These are phyloP conservation scores for Cutaneotrichosporon cyanovorans DNA, from an alignment of 1,284 basidiomycete species.

Conservation along the genomic window DNA sequence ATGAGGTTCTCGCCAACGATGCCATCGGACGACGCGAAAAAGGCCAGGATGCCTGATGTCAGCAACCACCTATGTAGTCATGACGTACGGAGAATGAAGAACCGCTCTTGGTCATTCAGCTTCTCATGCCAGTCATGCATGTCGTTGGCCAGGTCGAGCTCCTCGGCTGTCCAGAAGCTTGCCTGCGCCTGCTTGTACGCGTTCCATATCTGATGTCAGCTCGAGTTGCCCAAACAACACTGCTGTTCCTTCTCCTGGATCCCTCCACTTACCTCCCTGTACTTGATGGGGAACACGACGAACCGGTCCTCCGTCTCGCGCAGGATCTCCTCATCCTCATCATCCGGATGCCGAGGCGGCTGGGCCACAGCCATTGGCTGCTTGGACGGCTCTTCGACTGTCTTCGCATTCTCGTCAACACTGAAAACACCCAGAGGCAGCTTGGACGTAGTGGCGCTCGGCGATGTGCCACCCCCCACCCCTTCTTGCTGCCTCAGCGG, in stretches of 20 bases:
- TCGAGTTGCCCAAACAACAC: neutral
- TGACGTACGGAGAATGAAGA: conserved; percentile 76
- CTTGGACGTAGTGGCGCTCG: neutral
- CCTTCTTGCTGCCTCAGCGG: too few relatives aligned
- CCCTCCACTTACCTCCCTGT: conserved; percentile 58
- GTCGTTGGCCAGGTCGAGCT: conserved; percentile 89
- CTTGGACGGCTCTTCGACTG: neutral
- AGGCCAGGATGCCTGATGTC: conserved; percentile 61
- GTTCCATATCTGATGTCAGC: conserved; percentile 67
- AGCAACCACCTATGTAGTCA: neutral
- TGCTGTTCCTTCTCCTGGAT: neutral
- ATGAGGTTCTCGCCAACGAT: conserved; percentile 92
- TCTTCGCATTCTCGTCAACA: neutral
- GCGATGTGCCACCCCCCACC: too few relatives aligned
- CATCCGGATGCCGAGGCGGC: conserved; percentile 14
- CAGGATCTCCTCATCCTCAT: conserved; percentile 69
- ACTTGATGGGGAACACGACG: conserved; percentile 90
- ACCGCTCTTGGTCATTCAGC: conserved; percentile 80
- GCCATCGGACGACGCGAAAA: conserved; percentile 92
- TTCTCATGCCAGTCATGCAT: conserved; percentile 79
- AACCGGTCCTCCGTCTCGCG: conserved; percentile 62
- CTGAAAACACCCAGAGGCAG: neutral
- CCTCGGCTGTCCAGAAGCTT: conserved; percentile 81
- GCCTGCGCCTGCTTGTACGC: conserved; percentile 72
- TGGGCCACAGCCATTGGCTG: neutral